Percentiles rank a stretch among this genome's conserved stretches.
Conservation (phyloP, 306 rosid species). For the Prinsepia uniflora region DNA sequence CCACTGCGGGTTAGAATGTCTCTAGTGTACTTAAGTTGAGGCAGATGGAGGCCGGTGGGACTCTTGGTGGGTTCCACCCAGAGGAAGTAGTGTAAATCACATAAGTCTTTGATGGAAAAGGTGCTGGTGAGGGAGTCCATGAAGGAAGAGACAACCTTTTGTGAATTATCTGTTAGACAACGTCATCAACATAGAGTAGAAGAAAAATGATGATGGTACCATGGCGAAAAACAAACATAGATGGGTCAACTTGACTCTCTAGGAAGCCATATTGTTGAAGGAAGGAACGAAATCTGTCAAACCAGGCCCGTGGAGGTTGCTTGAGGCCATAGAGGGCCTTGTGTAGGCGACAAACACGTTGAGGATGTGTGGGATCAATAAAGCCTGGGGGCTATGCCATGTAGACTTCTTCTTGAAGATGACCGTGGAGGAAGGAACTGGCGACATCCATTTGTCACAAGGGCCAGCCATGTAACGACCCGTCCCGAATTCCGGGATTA, state of each 20-base stretch:
- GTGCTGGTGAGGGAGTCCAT: neutral
- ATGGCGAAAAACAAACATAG: neutral
- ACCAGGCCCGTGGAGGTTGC: constrained; percentile 19
- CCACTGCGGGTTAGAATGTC: too few species aligned
- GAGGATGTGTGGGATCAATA: neutral
- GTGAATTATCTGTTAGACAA: neutral
- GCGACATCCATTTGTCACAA: too few species aligned
- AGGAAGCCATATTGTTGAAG: neutral
- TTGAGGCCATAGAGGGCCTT: neutral
- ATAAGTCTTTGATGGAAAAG: too few species aligned
- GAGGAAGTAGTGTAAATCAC: too few species aligned
- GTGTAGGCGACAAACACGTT: neutral
- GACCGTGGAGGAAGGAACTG: too few species aligned
- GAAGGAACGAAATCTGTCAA: neutral
- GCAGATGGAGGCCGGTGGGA: too few species aligned
- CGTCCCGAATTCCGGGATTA: too few species aligned
- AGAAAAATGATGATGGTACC: neutral
- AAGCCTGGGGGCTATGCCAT: neutral
- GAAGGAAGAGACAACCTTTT: neutral
- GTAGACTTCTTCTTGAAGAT: too few species aligned
- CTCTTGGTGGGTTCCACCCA: too few species aligned
- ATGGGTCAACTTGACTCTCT: neutral
- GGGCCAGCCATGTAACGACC: too few species aligned
- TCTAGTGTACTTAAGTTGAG: too few species aligned
- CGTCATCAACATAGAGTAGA: neutral